phyloP scores from a whole-genome alignment of 257 asterid species.

The Fraxinus quadrangulata region DNA sequence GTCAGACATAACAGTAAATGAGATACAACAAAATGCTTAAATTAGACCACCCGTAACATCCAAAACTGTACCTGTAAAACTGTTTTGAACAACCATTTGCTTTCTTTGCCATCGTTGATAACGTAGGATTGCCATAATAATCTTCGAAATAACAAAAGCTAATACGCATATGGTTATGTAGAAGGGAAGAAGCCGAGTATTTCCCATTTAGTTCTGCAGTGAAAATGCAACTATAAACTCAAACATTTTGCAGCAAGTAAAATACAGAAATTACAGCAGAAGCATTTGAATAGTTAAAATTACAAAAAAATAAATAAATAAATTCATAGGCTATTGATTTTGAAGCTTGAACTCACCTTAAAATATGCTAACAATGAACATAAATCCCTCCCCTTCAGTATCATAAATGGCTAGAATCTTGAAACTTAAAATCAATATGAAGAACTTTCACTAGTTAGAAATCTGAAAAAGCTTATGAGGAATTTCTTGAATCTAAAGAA shows the following conservation, averaged over 20 bases:
- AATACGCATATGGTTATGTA: constrained; percentile 70
- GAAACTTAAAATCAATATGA: not conserved
- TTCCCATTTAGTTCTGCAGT: constrained; percentile 40
- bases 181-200: constrained; percentile 35
- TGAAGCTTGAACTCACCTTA: constrained; percentile 7
- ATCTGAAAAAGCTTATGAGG: too few species aligned
- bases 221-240: constrained; percentile 1
- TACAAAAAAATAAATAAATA: not conserved
- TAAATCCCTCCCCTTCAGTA: not conserved
- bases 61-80: constrained; percentile 43
- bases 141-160: constrained; percentile 67
- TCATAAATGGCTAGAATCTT: not conserved
- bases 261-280: not conserved
- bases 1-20: not conserved
- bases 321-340: not conserved
- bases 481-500: not conserved
- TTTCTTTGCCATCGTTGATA: constrained; percentile 75
- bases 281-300: not conserved
- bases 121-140: constrained; percentile 63
- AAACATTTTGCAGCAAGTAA: not conserved
- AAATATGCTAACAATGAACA: too few species aligned
- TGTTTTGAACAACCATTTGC: constrained; percentile 55
- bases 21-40: not conserved
- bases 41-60: not conserved
- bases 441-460: not conserved